Evolutionary conservation across 2,329 filamentous ascomycete genomes (phyloP), one percentile per base, ranked within the genome.

Genomic region (Talaromyces verruculosus): DNA sequence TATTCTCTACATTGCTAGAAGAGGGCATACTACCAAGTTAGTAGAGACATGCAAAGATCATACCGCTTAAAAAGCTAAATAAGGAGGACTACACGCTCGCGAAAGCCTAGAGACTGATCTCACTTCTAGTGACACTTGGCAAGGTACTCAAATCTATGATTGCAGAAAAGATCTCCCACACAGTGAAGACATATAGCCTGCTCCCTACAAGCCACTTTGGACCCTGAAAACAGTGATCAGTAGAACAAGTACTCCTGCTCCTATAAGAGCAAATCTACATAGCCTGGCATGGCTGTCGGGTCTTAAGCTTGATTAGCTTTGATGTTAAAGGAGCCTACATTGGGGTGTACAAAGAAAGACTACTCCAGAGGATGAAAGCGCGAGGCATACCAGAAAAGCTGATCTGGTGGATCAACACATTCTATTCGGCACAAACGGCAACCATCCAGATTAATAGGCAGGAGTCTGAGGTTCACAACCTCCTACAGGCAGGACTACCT

Each of bases 21-120:
- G 43, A 47, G 6, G n/a, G 43, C 6, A n/a, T 15, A 3, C 3
- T 55, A 35, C 28, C 28, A 30, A 35, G n/a, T 19, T 28, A 55
- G 30, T 55, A 13, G 51, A 55, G n/a, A 19, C 5, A 33, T 19
- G 13, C 13, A 35, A 55, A 55, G 51, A 55, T 55, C 35, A 69
- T 73, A 63, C 68, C 69, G 57, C 67, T 73, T 10, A 70, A 68
- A 61, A 72, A 71, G 41, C 70, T 63, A 35, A 72, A 70, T 43
- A 71, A 72, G 49, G 64, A 49, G 19, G 45, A 49, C 45, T 49
- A 47, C 43, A 47, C 43, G 0, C 22, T 47, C 22, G 43, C 10
- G 1, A 47, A 47, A 1, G 43, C 43, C n/a, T 47, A 10, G n/a
- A 47, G 43, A 47, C 43, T 10, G 3, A 47, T 47, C 1, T 47